A percentile compares a stretch with the other conserved stretches of the same genome.
Evolutionary conservation across 805 yeast genomes (phyloP).

Genomic region (Wickerhamomyces hampshirensis): DNA sequence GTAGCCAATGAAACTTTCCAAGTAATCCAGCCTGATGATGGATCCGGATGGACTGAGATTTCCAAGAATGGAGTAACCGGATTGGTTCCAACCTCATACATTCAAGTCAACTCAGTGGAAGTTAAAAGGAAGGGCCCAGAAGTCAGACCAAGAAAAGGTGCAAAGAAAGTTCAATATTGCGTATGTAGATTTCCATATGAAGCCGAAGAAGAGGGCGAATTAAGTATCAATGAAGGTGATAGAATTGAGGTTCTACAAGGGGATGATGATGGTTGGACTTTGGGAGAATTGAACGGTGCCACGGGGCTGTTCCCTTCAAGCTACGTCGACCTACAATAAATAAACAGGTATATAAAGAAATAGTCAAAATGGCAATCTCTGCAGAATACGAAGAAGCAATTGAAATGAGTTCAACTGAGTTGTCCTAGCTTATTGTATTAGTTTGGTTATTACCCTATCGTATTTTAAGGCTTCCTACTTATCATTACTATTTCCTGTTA

Average conservation of each 20-base stretch:
- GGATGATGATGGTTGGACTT: conserved; percentile 94
- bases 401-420: too few species aligned
- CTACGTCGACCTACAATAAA: conserved; percentile 34
- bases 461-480: too few species aligned
- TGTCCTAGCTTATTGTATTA: too few species aligned
- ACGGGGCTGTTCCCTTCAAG: conserved; percentile 76
- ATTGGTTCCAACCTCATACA: conserved; percentile 79
- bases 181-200: conserved; percentile 21
- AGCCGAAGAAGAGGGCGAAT: conserved; percentile 65
- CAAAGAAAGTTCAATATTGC: conserved; percentile 15
- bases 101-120: conserved; percentile 36
- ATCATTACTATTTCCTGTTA: too few species aligned
- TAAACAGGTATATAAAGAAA: neutral
- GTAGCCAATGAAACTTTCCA: conserved; percentile 54
- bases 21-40: conserved; percentile 69
- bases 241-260: conserved; percentile 60
- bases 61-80: conserved; percentile 53
- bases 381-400: too few species aligned
- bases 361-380: neutral
- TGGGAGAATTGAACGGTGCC: conserved; percentile 68
- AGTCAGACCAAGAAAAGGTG: conserved; percentile 18
- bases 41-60: conserved; percentile 83
- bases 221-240: conserved; percentile 70
- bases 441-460: too few species aligned
- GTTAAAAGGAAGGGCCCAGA: conserved; percentile 18